Evolutionary conservation across 768 basidiomycete genomes (phyloP).

Genomic region (Trametes villosa): DNA sequence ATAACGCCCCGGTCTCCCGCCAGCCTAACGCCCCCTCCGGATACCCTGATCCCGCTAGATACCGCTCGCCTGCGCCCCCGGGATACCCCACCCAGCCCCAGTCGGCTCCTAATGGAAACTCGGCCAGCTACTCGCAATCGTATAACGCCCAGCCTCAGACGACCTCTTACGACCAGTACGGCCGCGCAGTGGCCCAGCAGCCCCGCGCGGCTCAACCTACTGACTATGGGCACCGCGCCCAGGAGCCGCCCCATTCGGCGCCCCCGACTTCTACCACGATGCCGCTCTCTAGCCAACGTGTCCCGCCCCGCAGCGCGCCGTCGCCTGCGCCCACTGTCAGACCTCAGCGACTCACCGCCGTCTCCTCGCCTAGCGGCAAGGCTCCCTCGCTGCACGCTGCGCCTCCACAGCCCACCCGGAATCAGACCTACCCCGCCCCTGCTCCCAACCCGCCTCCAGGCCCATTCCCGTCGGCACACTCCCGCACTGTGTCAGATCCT

Average conservation of each 20-base stretch:
- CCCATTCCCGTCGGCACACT: constrained; percentile 20
- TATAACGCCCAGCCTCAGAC: constrained; percentile 16
- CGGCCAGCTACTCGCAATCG: constrained; percentile 15
- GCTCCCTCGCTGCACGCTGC: constrained; percentile 20
- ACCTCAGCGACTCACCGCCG: constrained; percentile 14
- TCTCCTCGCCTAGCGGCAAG: constrained; percentile 23
- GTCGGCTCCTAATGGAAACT: constrained; percentile 7
- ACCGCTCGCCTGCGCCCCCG: constrained; percentile 30
- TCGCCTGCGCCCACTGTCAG: constrained; percentile 29
- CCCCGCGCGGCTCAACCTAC: constrained; percentile 15
- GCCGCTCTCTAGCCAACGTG: constrained; percentile 16
- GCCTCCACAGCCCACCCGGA: constrained; percentile 22
- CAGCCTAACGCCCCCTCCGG: constrained; percentile 27
- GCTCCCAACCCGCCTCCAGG: background rate
- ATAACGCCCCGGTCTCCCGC: constrained; percentile 28
- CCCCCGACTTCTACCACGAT: constrained; percentile 3
- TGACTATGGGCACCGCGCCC: constrained; percentile 14
- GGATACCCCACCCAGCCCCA: constrained; percentile 21
- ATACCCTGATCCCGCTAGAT: constrained; percentile 35
- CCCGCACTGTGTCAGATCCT: constrained; percentile 31
- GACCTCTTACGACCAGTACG: constrained; percentile 14
- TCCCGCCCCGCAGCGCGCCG: constrained; percentile 30
- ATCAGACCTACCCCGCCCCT: constrained; percentile 25
- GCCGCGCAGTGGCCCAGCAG: background rate
- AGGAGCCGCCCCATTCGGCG: constrained; percentile 8